Conservation (phyloP, 352 stramenopile genomes). For the Globisporangium radiosum region DNA sequence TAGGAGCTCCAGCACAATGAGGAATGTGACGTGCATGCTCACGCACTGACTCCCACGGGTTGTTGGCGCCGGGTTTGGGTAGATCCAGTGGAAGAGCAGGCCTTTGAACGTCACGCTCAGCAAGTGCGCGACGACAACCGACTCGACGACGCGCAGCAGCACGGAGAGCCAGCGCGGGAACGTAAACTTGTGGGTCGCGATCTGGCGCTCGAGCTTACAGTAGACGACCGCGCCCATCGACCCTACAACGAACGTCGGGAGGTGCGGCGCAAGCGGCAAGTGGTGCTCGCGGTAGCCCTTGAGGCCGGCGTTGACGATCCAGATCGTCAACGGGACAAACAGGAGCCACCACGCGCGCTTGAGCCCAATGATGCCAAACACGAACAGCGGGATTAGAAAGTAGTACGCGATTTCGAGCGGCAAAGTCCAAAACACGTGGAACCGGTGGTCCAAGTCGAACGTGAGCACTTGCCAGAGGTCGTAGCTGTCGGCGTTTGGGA, state of each 20-base stretch:
- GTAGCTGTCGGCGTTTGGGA: slow-evolving; percentile 15
- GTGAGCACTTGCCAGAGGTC: slow-evolving; percentile 29
- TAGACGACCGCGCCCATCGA: slow-evolving; percentile 25
- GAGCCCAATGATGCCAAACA: slow-evolving; percentile 7
- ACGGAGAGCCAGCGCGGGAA: slow-evolving; percentile 10
- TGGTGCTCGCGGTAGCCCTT: slow-evolving; percentile 17
- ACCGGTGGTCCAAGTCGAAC: slow-evolving; percentile 19
- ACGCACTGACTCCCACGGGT: slow-evolving; percentile 15
- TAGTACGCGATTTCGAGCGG: slow-evolving; percentile 43
- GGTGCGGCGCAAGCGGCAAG: slow-evolving; percentile 18
- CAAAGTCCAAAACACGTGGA: slow-evolving; percentile 46
- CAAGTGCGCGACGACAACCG: slow-evolving; percentile 10
- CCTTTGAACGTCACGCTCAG: slow-evolving; percentile 18
- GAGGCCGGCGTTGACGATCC: slow-evolving; percentile 17
- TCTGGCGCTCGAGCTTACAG: slow-evolving; percentile 12
- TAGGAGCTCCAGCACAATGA: slow-evolving; percentile 35
- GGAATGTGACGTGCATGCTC: slow-evolving; percentile 13
- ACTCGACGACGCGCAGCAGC: slow-evolving; percentile 14
- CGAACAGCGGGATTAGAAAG: slow-evolving; percentile 26
- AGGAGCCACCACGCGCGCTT: slow-evolving; percentile 16
- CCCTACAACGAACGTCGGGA: slow-evolving; percentile 28
- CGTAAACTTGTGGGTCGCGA: slow-evolving; percentile 10
- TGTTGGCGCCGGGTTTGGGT: slow-evolving; percentile 17
- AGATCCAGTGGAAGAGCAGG: slow-evolving; percentile 23
- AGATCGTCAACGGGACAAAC: slow-evolving; percentile 14